phyloP scores from a whole-genome alignment of 441 rosid genomes.

The Biscutella laevigata region DNA sequence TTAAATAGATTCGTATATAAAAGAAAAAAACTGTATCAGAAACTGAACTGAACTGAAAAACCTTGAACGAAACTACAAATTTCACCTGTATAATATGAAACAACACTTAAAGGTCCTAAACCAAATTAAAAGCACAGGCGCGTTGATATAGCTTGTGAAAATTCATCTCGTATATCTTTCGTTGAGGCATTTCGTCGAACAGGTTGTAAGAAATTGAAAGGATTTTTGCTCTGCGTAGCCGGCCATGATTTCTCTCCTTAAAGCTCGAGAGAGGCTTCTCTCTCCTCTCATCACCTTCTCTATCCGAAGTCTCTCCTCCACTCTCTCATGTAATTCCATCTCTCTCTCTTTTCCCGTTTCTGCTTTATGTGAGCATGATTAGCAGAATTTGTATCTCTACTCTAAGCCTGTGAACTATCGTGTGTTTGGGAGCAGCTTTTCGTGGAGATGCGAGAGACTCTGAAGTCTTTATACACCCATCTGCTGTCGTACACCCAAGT shows the following conservation, averaged over 20 bases:
- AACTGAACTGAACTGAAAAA: not conserved
- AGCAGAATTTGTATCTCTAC: slow-evolving; percentile 2
- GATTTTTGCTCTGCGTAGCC: not conserved
- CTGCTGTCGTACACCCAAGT: slow-evolving; percentile 65
- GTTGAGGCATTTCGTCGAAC: slow-evolving; percentile 25
- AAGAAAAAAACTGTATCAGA: not conserved
- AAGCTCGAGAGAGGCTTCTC: slow-evolving; percentile 31
- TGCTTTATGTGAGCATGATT: not conserved
- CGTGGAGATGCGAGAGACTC: slow-evolving; percentile 24
- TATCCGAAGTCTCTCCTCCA: slow-evolving; percentile 30
- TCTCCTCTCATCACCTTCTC: slow-evolving; percentile 22
- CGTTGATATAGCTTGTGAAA: no score
- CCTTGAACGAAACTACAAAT: not conserved
- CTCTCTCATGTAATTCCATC: slow-evolving; percentile 24
- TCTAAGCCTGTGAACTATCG: not conserved
- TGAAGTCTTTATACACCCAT: slow-evolving; percentile 54
- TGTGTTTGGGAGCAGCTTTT: slow-evolving; percentile 28
- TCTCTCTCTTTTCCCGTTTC: slow-evolving; percentile 1
- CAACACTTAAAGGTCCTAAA: no score
- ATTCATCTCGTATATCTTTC: not conserved
- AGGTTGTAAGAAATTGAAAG: not conserved
- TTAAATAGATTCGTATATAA: not conserved
- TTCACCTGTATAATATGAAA: no score
- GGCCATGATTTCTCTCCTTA: slow-evolving; percentile 41
- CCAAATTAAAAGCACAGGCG: not conserved